Base-by-base conservation (phyloP, 345 rosid species). In the Carallia pectinifolia region DNA sequence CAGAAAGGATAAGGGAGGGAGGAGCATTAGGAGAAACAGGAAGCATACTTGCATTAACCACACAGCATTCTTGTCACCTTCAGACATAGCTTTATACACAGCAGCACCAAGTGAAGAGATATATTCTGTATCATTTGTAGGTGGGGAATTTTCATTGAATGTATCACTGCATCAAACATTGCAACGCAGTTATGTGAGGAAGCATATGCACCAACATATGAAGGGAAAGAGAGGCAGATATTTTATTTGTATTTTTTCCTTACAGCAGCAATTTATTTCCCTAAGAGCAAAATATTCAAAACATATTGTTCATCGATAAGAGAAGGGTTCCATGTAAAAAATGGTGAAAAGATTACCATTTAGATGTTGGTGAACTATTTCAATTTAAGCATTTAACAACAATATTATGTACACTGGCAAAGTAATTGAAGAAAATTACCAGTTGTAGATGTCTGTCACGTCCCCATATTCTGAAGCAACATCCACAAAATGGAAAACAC, bases 21-120 rank as follows among this genome's bases (percentile, higher is more conserved):
- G 6, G n/a, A 39, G 67, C 47, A 8, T 53, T 63, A 58, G 67
- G 63, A n/a, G 10, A 40, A 73, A 61, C 64, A 31, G 71, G 71
- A 39, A 19, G 63, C 90, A 65, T 85, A 94, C 98, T 79, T 94
- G 98, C 98, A 94, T 94, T 77, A 94, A 76, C 98, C 98, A 94
- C 70, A 94, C 91, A 72, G 98, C 94, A 79, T 89, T 80, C 67
- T 87, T 81, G 80, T 94, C 91, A 69, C 89, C 98, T 79, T 77
- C 80, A 12, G 91, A 86, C 98, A 94, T 91, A 65, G 98, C 98
- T 82, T 86, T 87, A 77, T 87, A 94, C 50, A 94, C 93, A 53
- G 95, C 95, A 68, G 88, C 84, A 80, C 98, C 98, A 36, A 91
- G 92, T 31, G 86, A 82, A 52, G 90, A 87, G 76, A 94, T 94